Conservation (phyloP, 1,284 basidiomycete species). For the Ustilago curta region DNA sequence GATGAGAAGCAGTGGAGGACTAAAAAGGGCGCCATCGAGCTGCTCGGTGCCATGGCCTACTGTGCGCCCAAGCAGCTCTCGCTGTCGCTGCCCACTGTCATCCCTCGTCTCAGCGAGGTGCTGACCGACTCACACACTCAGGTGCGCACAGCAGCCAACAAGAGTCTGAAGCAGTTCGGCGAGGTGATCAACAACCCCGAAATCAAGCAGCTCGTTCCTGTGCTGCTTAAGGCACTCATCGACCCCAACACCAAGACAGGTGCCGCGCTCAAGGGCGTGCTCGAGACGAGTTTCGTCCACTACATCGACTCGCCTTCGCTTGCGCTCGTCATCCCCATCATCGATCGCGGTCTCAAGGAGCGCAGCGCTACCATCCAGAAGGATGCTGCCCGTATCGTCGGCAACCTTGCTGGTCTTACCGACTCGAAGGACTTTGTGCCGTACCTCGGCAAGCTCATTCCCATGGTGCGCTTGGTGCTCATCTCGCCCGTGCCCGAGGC, state of each 20-base stretch:
- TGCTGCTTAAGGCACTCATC: slow-evolving; percentile 92
- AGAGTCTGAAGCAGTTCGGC: slow-evolving; percentile 95
- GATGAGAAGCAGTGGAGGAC: slow-evolving; percentile 99
- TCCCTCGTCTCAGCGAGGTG: slow-evolving; percentile 92
- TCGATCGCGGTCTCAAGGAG: slow-evolving; percentile 92
- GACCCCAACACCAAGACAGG: slow-evolving; percentile 90
- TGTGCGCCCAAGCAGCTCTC: slow-evolving; percentile 96
- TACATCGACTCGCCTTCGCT: slow-evolving; percentile 98
- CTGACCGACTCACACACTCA: slow-evolving; percentile 97
- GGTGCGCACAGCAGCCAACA: slow-evolving; percentile 92
- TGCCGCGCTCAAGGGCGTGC: slow-evolving; percentile 81
- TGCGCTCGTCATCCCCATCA: slow-evolving; percentile 94
- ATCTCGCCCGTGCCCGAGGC: slow-evolving; percentile 93
- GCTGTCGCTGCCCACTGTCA: slow-evolving; percentile 93
- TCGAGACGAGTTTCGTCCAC: slow-evolving; percentile 97
- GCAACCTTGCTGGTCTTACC: slow-evolving; percentile 89
- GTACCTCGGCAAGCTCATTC: slow-evolving; percentile 87
- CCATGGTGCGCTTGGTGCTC: slow-evolving; percentile 90
- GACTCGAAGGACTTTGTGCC: slow-evolving; percentile 98
- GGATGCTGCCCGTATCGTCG: slow-evolving; percentile 96
- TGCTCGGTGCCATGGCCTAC: slow-evolving; percentile 99
- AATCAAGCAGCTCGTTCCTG: slow-evolving; percentile 90
- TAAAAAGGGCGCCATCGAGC: slow-evolving; percentile 96
- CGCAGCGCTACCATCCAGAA: slow-evolving; percentile 93
- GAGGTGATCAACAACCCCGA: slow-evolving; percentile 76